Evolutionary conservation across 1,284 basidiomycete species (phyloP).

Genomic region (Waitea zeae): DNA sequence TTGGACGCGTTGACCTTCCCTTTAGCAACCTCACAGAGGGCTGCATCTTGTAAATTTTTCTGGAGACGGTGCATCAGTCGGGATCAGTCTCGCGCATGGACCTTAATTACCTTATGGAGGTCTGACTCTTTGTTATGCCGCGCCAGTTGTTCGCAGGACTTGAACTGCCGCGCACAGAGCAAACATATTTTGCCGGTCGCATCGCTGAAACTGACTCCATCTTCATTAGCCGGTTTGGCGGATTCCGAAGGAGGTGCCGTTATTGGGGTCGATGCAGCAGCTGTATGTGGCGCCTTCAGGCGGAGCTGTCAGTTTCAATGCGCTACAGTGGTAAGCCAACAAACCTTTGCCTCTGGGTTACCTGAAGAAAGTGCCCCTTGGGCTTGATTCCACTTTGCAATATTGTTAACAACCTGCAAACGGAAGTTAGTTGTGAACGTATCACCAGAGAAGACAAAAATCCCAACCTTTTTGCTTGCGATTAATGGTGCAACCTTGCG

Average conservation of each 20-base stretch:
- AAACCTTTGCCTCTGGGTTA: background rate
- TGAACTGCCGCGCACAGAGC: constrained; percentile 86
- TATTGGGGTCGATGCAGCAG: constrained; percentile 1
- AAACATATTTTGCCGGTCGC: constrained; percentile 59
- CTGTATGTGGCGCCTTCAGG: too few species aligned
- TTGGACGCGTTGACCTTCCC: constrained; percentile 43
- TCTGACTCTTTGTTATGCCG: constrained; percentile 84
- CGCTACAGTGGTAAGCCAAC: too few species aligned
- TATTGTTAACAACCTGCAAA: constrained; percentile 65
- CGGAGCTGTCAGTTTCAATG: too few species aligned
- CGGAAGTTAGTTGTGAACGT: background rate
- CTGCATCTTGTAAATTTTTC: constrained; percentile 68
- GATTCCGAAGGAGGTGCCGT: constrained; percentile 11
- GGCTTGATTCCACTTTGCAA: constrained; percentile 89
- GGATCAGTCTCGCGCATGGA: constrained; percentile 8
- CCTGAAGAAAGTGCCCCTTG: constrained; percentile 50
- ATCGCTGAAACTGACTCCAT: constrained; percentile 67
- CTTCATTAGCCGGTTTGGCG: constrained; percentile 7
- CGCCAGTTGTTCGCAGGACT: constrained; percentile 63
- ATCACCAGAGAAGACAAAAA: background rate
- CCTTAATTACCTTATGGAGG: constrained; percentile 60
- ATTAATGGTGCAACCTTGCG: constrained; percentile 75
- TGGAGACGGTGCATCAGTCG: constrained; percentile 17
- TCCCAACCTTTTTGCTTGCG: constrained; percentile 71
- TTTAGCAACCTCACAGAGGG: constrained; percentile 53